Conservation (phyloP, 164 flowering plant genomes). For the Berberis thunbergii region DNA sequence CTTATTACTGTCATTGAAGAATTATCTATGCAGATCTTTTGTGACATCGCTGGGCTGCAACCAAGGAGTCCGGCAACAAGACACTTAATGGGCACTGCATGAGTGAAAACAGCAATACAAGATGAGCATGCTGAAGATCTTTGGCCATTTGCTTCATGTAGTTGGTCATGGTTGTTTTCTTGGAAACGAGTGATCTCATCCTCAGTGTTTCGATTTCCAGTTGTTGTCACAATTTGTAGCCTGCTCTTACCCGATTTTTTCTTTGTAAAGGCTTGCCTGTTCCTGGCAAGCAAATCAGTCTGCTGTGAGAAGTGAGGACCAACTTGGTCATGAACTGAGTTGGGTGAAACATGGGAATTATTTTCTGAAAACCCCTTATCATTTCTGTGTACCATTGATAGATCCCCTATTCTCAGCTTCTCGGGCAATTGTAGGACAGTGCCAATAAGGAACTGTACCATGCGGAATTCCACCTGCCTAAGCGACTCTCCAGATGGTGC, state of each 20-base stretch:
- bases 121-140: slow-evolving; percentile 33
- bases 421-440: slow-evolving; percentile 46
- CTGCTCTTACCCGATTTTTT: slow-evolving; percentile 93
- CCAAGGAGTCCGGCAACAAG: slow-evolving; percentile 58
- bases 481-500: slow-evolving; percentile 97
- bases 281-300: slow-evolving; percentile 59
- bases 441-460: slow-evolving; percentile 70
- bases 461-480: slow-evolving; percentile 81
- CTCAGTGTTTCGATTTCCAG: slow-evolving; percentile 56
- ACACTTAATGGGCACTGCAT: too few species aligned
- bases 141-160: slow-evolving; percentile 32
- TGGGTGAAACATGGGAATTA: slow-evolving; percentile 33
- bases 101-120: slow-evolving; percentile 52
- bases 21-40: slow-evolving; percentile 73
- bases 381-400: slow-evolving; percentile 47
- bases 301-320: slow-evolving; percentile 32
- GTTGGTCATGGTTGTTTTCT: slow-evolving; percentile 27
- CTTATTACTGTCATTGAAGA: slow-evolving; percentile 75
- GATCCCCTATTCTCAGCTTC: slow-evolving; percentile 44
- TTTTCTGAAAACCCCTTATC: slow-evolving; percentile 35
- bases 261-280: slow-evolving; percentile 43
- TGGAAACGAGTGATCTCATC: slow-evolving; percentile 57
- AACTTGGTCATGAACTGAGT: slow-evolving; percentile 33
- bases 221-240: slow-evolving; percentile 66
- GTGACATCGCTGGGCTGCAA: slow-evolving; percentile 60